Base-by-base conservation (phyloP, 164 flowering plant species). In the Vitis riparia region DNA sequence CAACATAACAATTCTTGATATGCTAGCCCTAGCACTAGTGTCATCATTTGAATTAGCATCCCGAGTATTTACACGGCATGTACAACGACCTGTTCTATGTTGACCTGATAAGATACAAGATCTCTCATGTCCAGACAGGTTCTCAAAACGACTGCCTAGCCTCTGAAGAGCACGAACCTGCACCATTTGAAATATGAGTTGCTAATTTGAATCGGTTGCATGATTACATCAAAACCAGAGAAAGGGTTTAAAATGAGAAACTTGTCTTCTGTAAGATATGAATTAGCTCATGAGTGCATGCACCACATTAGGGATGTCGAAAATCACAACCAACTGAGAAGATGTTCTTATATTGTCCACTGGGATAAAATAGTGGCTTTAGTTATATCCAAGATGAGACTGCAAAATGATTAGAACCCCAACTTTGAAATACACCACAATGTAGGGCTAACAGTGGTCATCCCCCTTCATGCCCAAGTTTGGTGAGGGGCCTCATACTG, bases 111-210 rank as follows among this genome's bases (percentile, higher is more conserved):
- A 78, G 51, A 92, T 85, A 71, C 98, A 94, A 64, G 94, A 84
- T 74, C 97, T 87, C 68, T 92, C 94, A 79, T 91, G 98, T 23
- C 92, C 95, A 57, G 97, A 85, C n/a, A 92, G 80, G 74, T 89
- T 91, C 81, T 92, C 97, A 79, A 89, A 91, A 60, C 98, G 97
- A 69, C 90, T 91, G 65, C 96, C 98, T 67, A 94, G 55, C 63
- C 97, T 75, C 83, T 91, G 98, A 71, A 94, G 95, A 55, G 98
- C 98, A 59, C 90, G 90, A 29, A 92, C 97, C 98, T 94, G 76
- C 65, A 78, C 57, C 17, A 76, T 49, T 48, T 63, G 55, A 79
- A 58, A 32, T 9, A 62, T 10, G 44, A 4, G 57, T 53, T 58
- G 66, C 0, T 27, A 12, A 62, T 27, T 29, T n/a, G 53, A 48